Percentiles rank a stretch among this genome's conserved stretches.
Conservation (phyloP, 2,329 filamentous ascomycete species). For the Aspergillus eucalypticola region DNA sequence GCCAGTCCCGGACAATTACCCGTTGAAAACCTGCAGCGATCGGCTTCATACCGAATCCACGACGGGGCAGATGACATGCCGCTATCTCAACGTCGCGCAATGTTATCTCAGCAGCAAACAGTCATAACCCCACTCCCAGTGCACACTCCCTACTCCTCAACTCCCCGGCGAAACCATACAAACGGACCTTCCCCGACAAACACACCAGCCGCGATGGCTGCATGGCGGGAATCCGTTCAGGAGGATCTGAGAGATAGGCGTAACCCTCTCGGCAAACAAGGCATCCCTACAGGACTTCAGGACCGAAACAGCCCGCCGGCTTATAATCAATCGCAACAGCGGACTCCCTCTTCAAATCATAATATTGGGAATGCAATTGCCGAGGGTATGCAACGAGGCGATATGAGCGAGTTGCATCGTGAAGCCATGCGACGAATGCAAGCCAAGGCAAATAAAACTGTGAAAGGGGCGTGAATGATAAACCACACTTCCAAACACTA, state of each 20-base stretch:
- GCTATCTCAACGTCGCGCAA: conserved; percentile 64
- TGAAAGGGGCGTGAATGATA: conserved; percentile 14
- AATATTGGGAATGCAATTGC: conserved; percentile 66
- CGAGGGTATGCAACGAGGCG: conserved; percentile 72
- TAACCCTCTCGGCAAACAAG: conserved; percentile 28
- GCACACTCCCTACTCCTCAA: conserved; percentile 39
- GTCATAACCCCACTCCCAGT: conserved; percentile 53
- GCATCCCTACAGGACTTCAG: conserved; percentile 25
- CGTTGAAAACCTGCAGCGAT: conserved; percentile 9
- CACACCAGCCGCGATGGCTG: conserved; percentile 60
- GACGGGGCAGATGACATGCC: conserved; percentile 67
- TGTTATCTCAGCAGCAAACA: conserved; percentile 61
- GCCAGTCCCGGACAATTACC: conserved; percentile 23
- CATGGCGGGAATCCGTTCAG: conserved; percentile 66
- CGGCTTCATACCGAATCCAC: conserved; percentile 25
- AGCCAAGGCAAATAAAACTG: conserved; percentile 51
- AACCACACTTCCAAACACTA: no score
- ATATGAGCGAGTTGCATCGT: conserved; percentile 73
- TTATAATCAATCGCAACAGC: conserved; percentile 54
- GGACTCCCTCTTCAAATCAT: conserved; percentile 49
- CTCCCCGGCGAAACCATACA: conserved; percentile 17
- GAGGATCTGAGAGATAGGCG: conserved; percentile 56
- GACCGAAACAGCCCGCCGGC: conserved; percentile 55
- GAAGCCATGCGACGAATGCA: conserved; percentile 83
- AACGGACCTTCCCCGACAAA: conserved; percentile 19